Percentiles rank a stretch among this genome's conserved stretches.
Conservation (phyloP, 2,329 filamentous ascomycete genomes). For the Aspergillus chevalieri region DNA sequence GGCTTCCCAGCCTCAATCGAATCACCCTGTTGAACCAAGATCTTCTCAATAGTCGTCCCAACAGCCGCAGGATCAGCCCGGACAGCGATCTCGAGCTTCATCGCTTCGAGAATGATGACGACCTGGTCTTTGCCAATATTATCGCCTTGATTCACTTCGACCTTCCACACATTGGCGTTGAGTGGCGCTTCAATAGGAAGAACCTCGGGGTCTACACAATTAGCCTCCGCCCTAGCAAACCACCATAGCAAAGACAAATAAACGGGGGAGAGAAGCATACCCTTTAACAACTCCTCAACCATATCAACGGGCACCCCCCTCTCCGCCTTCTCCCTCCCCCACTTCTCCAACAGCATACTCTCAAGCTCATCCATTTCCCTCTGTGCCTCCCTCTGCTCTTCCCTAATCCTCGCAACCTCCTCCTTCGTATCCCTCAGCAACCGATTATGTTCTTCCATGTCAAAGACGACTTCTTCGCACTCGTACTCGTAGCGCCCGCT, state of each 20-base stretch:
- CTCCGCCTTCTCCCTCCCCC: constrained; percentile 40
- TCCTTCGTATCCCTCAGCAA: constrained; percentile 42
- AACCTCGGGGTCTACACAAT: constrained; percentile 28
- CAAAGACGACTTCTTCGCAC: constrained; percentile 46
- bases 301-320: constrained; percentile 46
- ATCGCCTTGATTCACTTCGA: constrained; percentile 41
- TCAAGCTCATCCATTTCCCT: constrained; percentile 37
- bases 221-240: not conserved
- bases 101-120: constrained; percentile 48
- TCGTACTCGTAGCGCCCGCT: constrained; percentile 49
- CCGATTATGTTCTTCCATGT: constrained; percentile 51
- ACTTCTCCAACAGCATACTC: constrained; percentile 29
- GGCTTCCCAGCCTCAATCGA: constrained; percentile 32
- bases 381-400: constrained; percentile 44
- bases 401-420: constrained; percentile 44
- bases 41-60: constrained; percentile 31
- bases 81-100: constrained; percentile 53
- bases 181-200: constrained; percentile 38
- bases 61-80: constrained; percentile 23
- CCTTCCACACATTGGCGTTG: constrained; percentile 52
- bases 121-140: constrained; percentile 38
- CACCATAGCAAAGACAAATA: not conserved
- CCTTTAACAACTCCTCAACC: constrained; percentile 45
- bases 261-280: constrained; percentile 18
- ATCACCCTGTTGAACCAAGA: constrained; percentile 36